A percentile compares a stretch with the other conserved stretches of the same genome.
These are phyloP conservation scores for Avena eriantha DNA, from an alignment of 176 grass and related monocot species.

Conservation along the genomic window DNA sequence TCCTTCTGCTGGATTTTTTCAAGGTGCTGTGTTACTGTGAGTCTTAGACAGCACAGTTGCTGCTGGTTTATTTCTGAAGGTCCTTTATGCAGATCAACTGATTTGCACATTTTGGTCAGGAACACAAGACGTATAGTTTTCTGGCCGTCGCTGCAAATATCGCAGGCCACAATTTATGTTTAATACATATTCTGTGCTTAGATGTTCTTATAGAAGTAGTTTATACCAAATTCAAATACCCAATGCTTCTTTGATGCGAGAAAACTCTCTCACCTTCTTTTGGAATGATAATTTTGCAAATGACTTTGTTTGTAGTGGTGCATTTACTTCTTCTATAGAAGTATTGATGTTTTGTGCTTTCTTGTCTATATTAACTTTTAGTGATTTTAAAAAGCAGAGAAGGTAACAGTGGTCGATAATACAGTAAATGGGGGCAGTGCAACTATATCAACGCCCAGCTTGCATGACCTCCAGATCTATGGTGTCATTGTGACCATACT, in stretches of 20 bases:
- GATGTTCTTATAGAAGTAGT: slow-evolving; percentile 1
- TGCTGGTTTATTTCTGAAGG: not conserved
- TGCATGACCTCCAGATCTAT: slow-evolving; percentile 94
- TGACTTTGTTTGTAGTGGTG: not conserved
- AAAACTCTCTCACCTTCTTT: not conserved
- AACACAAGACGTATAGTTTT: not conserved
- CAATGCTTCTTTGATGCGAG: slow-evolving; percentile 4
- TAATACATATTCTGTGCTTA: not conserved
- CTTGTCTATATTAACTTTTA: slow-evolving; percentile 32
- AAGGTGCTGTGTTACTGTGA: slow-evolving; percentile 52
- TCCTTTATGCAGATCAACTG: not conserved
- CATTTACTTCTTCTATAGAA: not conserved
- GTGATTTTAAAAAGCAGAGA: slow-evolving; percentile 60
- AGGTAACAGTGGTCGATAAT: slow-evolving; percentile 70
- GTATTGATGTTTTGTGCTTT: not conserved
- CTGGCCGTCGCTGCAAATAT: not conserved
- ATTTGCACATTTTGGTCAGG: not conserved
- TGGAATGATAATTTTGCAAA: not conserved
- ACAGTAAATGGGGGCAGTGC: slow-evolving; percentile 53
- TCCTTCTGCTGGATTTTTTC: slow-evolving; percentile 86
- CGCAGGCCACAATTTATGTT: not conserved
- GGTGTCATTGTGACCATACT: slow-evolving; percentile 86
- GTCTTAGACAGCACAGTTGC: not conserved
- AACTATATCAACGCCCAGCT: slow-evolving; percentile 79
- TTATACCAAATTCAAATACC: slow-evolving; percentile 5